Evolutionary conservation across 176 grass and related monocot species (phyloP), one percentile per base, ranked within the genome.

Genomic region (Tuctoria greenei): DNA sequence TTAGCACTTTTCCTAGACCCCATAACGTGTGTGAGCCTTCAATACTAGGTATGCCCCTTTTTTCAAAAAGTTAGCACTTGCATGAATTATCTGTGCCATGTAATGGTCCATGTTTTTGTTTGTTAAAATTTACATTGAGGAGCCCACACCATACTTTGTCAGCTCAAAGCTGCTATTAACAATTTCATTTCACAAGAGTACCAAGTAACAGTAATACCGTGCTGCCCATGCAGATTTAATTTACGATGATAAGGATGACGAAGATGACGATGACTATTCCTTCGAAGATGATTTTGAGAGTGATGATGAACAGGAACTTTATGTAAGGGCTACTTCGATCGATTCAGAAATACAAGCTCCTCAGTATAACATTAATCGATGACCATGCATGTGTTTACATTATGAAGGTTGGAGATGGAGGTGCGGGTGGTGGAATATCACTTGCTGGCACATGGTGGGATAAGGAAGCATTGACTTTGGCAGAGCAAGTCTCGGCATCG

Each of bases 341-440:
- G 27, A 23, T 75, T 54, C 10, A 40, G 9, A 68, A 79, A 35
- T 83, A 69, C 37, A 63, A 20, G 7, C 18, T 40, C 28, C 65
- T 55, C 20, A 36, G 46, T 15, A 47, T 62, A 74, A 20, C 14
- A 59, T 80, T 79, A 16, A 74, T 64, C 24, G 17, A 61, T 67
- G 58, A 69, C 20, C 16, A 24, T 67, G 41, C 52, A 65, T 72
- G 45, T 36, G 7, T 76, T 44, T 59, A 10, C 21, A 65, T 49
- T 78, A 47, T 94, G 72, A 42, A 95, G 95, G 89, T 46, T 79
- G 95, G 95, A 69, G 95, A 98, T 92, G 95, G 95, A 65, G 91
- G 78, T 66, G 91, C 78, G 59, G 95, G 95, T 69, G 91, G 95
- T 54, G 95, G 95, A 61, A 81, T 98, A 59, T 92, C 91, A 74